Evolutionary conservation across 202 grass and related monocot species (phyloP).

Genomic region (Cymbopogon flexuosus): DNA sequence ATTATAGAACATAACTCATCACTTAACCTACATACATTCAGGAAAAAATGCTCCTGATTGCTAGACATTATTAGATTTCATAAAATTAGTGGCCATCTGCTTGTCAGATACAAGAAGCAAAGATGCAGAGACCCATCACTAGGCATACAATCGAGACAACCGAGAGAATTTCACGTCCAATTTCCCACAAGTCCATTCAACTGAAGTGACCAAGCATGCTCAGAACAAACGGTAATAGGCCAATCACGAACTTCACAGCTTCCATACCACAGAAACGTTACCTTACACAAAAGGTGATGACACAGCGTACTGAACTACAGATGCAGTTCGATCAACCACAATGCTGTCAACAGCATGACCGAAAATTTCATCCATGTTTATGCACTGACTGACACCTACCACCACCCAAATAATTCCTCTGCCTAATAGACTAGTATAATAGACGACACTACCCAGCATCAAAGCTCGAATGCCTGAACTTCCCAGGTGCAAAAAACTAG

Average conservation of each 20-base stretch:
- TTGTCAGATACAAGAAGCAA: no score
- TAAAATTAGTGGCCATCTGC: no score
- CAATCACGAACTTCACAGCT: slow-evolving; percentile 12
- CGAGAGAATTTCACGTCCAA: no score
- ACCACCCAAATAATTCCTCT: neutral
- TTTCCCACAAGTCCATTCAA: neutral
- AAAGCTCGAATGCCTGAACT: slow-evolving; percentile 19
- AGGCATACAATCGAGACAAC: no score
- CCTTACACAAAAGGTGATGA: neutral
- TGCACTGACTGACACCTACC: neutral
- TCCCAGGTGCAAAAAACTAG: neutral
- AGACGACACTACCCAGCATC: slow-evolving; percentile 28
- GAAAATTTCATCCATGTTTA: slow-evolving; percentile 32
- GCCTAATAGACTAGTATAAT: slow-evolving; percentile 33
- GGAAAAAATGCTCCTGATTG: no score
- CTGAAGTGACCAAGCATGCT: neutral
- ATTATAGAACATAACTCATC: no score
- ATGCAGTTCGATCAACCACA: slow-evolving; percentile 10
- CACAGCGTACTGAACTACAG: neutral
- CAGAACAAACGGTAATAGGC: neutral
- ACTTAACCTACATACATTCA: no score
- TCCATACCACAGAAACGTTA: slow-evolving; percentile 17
- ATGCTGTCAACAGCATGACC: slow-evolving; percentile 1
- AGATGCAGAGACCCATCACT: no score
- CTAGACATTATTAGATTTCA: no score